Percentiles rank a stretch among this genome's conserved stretches.
These are phyloP conservation scores for grape (Vitis vinifera) DNA, from an alignment of 164 flowering plant genomes.

Conservation along the genomic window DNA sequence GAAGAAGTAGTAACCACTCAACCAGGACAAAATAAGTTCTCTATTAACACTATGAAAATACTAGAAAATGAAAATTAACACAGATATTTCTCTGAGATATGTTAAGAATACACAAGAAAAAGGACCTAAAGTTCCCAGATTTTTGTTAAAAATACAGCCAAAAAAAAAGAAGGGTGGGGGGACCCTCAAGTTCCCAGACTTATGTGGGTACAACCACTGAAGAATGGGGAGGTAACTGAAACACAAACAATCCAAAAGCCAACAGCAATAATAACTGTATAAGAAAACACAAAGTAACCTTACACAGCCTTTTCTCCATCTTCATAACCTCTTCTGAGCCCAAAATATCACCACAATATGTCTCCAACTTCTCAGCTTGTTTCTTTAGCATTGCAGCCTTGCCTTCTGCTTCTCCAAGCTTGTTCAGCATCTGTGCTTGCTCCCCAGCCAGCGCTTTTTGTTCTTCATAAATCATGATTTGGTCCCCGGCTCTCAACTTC, in stretches of 20 bases:
- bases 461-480: conserved; percentile 26
- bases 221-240: conserved; percentile 32
- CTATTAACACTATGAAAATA: too few relatives aligned
- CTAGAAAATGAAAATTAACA: conserved; percentile 1
- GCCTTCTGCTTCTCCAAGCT: conserved; percentile 36
- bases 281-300: conserved; percentile 30
- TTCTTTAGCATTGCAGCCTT: conserved; percentile 34
- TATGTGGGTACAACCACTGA: conserved; percentile 62
- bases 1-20: too few relatives aligned
- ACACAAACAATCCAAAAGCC: conserved; percentile 29
- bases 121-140: background rate
- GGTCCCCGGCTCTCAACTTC: conserved; percentile 32
- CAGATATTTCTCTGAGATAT: conserved; percentile 3
- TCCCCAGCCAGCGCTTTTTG: conserved; percentile 29
- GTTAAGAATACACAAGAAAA: conserved; percentile 10
- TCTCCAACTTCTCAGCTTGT: conserved; percentile 38
- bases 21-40: too few relatives aligned
- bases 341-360: conserved; percentile 22
- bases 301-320: conserved; percentile 38
- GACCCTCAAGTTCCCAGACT: too few relatives aligned
- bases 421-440: conserved; percentile 31
- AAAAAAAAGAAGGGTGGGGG: too few relatives aligned
- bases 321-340: conserved; percentile 33
- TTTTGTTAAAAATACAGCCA: conserved; percentile 29
- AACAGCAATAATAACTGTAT: conserved; percentile 51